Conservation (phyloP, 768 basidiomycete genomes). For the Inosperma sp. region DNA sequence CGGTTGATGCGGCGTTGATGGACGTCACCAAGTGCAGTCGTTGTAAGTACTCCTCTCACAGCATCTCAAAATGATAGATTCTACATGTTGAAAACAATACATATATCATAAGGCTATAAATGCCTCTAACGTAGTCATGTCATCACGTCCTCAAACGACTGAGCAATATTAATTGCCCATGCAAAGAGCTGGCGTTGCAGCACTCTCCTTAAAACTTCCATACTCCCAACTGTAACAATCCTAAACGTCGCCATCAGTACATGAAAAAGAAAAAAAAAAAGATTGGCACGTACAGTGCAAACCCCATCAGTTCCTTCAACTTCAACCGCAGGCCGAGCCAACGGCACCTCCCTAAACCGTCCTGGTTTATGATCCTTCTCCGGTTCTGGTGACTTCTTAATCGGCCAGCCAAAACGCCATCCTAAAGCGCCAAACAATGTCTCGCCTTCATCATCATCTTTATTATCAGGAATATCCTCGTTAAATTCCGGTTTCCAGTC, state of each 20-base stretch:
- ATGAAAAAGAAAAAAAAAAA: neutral
- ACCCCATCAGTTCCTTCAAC: slow-evolving; percentile 47
- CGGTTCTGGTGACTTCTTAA: slow-evolving; percentile 13
- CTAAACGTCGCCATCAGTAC: slow-evolving; percentile 30
- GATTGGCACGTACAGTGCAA: slow-evolving; percentile 51
- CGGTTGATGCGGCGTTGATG: too few relatives aligned
- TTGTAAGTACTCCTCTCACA: too few relatives aligned
- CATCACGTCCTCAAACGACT: neutral
- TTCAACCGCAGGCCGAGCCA: slow-evolving; percentile 37
- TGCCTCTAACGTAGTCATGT: neutral
- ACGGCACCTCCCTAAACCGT: slow-evolving; percentile 18
- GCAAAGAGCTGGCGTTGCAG: neutral
- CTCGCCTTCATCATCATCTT: slow-evolving; percentile 10
- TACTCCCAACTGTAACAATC: slow-evolving; percentile 76
- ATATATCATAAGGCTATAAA: too few relatives aligned
- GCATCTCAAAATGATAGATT: too few relatives aligned
- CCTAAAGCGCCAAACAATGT: slow-evolving; percentile 6
- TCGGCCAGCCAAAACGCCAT: slow-evolving; percentile 24
- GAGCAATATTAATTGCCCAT: neutral
- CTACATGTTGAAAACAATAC: too few relatives aligned
- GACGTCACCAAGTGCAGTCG: too few relatives aligned
- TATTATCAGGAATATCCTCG: too few relatives aligned
- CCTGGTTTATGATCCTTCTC: slow-evolving; percentile 10
- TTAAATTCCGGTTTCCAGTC: slow-evolving; percentile 25
- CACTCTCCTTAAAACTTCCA: slow-evolving; percentile 26